A percentile compares a stretch with the other conserved stretches of the same genome.
phyloP scores from a whole-genome alignment of 345 rosid species.

The Murraya koenigii region DNA sequence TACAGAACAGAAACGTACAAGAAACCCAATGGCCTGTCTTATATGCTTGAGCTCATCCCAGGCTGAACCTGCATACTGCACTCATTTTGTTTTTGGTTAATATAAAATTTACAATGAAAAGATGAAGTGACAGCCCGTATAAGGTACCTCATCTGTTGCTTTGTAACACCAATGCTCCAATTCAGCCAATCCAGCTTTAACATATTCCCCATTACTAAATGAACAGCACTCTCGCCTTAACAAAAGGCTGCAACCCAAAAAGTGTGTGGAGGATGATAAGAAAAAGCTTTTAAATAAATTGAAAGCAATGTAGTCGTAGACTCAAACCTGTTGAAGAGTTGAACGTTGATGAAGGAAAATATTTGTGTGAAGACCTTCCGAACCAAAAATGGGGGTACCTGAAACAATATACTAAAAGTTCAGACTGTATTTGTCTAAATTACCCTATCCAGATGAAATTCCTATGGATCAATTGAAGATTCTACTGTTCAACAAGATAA shows the following conservation, averaged over 20 bases:
- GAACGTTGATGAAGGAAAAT: slow-evolving; percentile 96
- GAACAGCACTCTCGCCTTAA: slow-evolving; percentile 94
- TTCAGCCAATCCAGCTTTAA: slow-evolving; percentile 89
- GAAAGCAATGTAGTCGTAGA: not conserved
- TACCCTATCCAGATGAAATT: not conserved
- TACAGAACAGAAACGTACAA: slow-evolving; percentile 40
- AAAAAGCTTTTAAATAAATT: not conserved
- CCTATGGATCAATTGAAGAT: not conserved
- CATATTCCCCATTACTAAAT: slow-evolving; percentile 93
- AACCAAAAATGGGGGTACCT: slow-evolving; percentile 95
- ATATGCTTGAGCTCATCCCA: slow-evolving; percentile 98
- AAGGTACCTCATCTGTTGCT: slow-evolving; percentile 87
- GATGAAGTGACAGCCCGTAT: slow-evolving; percentile 9
- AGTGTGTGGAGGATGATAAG: not conserved
- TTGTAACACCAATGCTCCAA: slow-evolving; percentile 93
- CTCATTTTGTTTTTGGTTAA: slow-evolving; percentile 5
- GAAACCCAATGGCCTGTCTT: slow-evolving; percentile 91
- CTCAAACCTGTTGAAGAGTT: slow-evolving; percentile 81
- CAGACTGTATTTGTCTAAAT: not conserved
- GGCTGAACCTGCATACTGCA: slow-evolving; percentile 89
- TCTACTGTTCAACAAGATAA: not conserved
- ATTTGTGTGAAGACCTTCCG: slow-evolving; percentile 94
- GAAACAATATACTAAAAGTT: slow-evolving; percentile 11
- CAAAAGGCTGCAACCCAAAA: slow-evolving; percentile 51
- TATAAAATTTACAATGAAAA: not conserved